These are phyloP conservation scores for Aspergillus asperescens DNA, from an alignment of 495 filamentous ascomycete species.

Conservation along the genomic window DNA sequence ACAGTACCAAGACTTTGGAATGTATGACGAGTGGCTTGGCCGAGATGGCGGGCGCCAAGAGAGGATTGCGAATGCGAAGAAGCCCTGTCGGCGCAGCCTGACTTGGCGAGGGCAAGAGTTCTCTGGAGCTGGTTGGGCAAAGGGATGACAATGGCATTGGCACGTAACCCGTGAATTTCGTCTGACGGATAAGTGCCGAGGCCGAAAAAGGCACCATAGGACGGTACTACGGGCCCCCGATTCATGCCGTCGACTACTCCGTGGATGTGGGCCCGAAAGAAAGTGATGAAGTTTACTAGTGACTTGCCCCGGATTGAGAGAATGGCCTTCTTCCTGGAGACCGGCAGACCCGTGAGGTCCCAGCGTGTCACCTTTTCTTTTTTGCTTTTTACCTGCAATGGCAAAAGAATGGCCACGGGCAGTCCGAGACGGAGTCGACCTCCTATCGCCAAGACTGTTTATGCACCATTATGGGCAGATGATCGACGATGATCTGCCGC, in stretches of 20 bases:
- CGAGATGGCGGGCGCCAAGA: constrained; percentile 12
- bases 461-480: constrained; percentile 17
- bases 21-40: constrained; percentile 5
- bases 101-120: neutral
- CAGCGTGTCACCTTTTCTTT: neutral
- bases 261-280: too few species aligned
- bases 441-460: constrained; percentile 18
- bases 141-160: constrained; percentile 6
- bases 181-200: too few species aligned
- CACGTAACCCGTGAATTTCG: neutral
- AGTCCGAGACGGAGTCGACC: neutral
- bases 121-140: neutral
- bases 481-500: constrained; percentile 23
- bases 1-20: neutral
- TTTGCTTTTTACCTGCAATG: too few species aligned
- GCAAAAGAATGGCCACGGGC: too few species aligned
- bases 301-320: neutral
- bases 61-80: constrained; percentile 1
- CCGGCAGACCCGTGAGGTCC: neutral
- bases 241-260: too few species aligned
- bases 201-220: too few species aligned
- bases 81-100: constrained; percentile 7
- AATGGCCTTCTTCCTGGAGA: too few species aligned
- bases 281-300: constrained; percentile 3
- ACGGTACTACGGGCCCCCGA: too few species aligned